Evolutionary conservation across 345 rosid species (phyloP).

Genomic region (Noccaea caerulescens): DNA sequence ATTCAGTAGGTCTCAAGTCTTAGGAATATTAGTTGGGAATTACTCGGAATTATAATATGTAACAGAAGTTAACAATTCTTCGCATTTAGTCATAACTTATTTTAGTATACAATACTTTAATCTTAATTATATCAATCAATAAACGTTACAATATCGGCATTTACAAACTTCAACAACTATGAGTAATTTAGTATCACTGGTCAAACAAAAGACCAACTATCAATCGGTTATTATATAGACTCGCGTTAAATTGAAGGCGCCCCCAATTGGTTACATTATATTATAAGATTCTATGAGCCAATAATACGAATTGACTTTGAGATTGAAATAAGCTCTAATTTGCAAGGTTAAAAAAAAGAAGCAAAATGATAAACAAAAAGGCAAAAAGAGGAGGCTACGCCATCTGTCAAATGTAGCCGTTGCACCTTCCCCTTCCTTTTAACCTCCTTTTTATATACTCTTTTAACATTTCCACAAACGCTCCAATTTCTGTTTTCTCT

Average conservation of each 20-base stretch:
- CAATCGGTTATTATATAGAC: neutral
- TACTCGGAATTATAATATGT: neutral
- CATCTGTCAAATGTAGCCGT: constrained; percentile 77
- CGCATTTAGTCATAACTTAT: constrained; percentile 17
- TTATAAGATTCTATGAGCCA: constrained; percentile 25
- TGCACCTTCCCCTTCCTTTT: constrained; percentile 45
- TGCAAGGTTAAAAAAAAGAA: no score
- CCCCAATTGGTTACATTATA: neutral
- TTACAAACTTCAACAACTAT: neutral
- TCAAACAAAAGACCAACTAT: constrained; percentile 33
- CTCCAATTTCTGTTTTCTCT: constrained; percentile 37
- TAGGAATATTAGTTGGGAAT: constrained; percentile 2
- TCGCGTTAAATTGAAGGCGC: constrained; percentile 16
- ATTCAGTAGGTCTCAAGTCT: no score
- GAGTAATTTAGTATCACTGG: constrained; percentile 6
- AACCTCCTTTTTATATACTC: constrained; percentile 39
- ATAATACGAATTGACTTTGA: neutral
- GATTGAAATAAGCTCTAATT: no score
- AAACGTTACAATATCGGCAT: constrained; percentile 27
- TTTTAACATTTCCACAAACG: constrained; percentile 20
- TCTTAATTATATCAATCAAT: constrained; percentile 17
- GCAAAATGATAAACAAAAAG: no score
- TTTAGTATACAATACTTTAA: neutral
- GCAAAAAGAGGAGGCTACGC: constrained; percentile 25
- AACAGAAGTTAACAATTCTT: neutral